A percentile compares a stretch with the other conserved stretches of the same genome.
Conservation (phyloP, 163 green algal genomes). For the Chlamydomonas reinhardtii region DNA sequence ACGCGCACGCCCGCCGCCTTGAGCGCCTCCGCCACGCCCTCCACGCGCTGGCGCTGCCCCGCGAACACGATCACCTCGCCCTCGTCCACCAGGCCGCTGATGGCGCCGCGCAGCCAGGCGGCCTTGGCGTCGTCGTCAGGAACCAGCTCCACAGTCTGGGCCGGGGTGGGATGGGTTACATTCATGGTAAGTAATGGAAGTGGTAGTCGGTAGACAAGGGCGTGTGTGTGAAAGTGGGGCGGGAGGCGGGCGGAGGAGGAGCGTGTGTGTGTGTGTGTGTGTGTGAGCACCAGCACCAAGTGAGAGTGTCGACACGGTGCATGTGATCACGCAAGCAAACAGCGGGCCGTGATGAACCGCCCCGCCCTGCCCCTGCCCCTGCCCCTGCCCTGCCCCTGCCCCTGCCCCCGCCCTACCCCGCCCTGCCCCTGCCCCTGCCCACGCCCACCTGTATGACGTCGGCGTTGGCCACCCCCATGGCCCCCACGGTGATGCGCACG, state of each 20-base stretch:
- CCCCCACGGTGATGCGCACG: constrained; percentile 78
- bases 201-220: too few species aligned
- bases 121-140: constrained; percentile 76
- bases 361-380: neutral
- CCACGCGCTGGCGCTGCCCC: constrained; percentile 76
- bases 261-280: too few species aligned
- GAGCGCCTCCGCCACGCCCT: constrained; percentile 73
- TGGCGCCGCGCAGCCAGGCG: constrained; percentile 74
- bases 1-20: constrained; percentile 65
- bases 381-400: too few species aligned
- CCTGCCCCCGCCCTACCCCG: neutral
- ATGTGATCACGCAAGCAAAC: too few species aligned
- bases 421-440: too few species aligned
- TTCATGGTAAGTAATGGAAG: too few species aligned
- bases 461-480: constrained; percentile 80
- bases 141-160: constrained; percentile 53
- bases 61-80: constrained; percentile 96
- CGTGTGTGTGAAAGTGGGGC: too few species aligned
- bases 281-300: too few species aligned
- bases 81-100: constrained; percentile 80
- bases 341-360: too few species aligned
- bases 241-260: too few species aligned
- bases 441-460: constrained; percentile 90
- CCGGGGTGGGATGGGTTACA: too few species aligned
- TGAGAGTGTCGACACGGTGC: too few species aligned